These are phyloP conservation scores for Boletus semigastroideus DNA, from an alignment of 1,284 basidiomycete genomes.

Conservation along the genomic window DNA sequence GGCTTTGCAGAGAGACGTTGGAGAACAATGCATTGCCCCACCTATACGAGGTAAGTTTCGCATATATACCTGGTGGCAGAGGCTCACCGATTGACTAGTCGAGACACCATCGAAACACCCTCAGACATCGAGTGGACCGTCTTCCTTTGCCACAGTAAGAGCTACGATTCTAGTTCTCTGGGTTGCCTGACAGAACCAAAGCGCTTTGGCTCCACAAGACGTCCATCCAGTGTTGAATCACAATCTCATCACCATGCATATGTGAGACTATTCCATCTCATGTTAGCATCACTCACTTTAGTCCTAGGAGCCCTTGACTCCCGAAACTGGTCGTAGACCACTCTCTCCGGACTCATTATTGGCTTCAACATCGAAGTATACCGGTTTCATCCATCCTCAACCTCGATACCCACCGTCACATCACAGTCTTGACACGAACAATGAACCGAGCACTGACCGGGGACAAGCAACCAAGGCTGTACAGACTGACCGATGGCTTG, in stretches of 20 bases:
- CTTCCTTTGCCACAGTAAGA: conserved; percentile 38
- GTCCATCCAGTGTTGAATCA: conserved; percentile 37
- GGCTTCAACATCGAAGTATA: conserved; percentile 42
- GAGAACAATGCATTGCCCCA: conserved; percentile 60
- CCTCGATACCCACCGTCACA: conserved; percentile 39
- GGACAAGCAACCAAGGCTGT: conserved; percentile 56
- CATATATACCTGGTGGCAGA: neutral
- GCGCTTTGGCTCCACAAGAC: conserved; percentile 24
- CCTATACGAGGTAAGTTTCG: conserved; percentile 39
- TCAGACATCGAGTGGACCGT: conserved; percentile 42
- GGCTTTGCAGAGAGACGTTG: conserved; percentile 67
- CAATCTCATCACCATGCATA: conserved; percentile 36
- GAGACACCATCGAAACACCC: conserved; percentile 43
- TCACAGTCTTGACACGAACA: conserved; percentile 49
- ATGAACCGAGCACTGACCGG: conserved; percentile 40
- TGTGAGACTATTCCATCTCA: conserved; percentile 35
- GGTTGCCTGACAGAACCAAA: conserved; percentile 19
- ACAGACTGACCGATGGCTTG: conserved; percentile 63
- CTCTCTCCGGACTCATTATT: conserved; percentile 54
- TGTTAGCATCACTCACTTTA: conserved; percentile 9
- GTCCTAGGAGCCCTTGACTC: conserved; percentile 57
- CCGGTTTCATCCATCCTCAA: conserved; percentile 40
- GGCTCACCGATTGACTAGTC: conserved; percentile 28
- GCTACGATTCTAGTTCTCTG: neutral
- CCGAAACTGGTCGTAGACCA: conserved; percentile 56